phyloP scores from a whole-genome alignment of 352 stramenopile genomes.

The Globisporangium spinosum region DNA sequence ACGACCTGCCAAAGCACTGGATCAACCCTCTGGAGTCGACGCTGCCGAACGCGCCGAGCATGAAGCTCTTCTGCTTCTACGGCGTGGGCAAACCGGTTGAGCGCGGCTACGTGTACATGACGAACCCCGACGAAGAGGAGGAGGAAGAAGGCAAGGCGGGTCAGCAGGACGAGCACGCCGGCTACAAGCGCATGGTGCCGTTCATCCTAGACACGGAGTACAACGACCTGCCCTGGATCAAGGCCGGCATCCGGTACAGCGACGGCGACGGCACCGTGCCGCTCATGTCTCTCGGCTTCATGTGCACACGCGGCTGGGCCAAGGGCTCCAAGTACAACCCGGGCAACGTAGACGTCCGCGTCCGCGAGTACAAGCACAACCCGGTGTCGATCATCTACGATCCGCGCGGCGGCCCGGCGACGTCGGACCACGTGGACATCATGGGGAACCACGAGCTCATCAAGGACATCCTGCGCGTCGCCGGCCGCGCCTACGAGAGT shows the following conservation, averaged over 20 bases:
- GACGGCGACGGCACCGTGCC: constrained; percentile 93
- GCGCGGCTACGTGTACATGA: constrained; percentile 73
- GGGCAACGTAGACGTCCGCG: constrained; percentile 75
- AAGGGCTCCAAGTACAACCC: constrained; percentile 82
- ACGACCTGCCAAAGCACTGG: constrained; percentile 71
- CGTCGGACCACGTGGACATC: constrained; percentile 94
- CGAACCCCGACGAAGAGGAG: constrained; percentile 33
- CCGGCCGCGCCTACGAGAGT: constrained; percentile 58
- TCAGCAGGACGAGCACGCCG: constrained; percentile 23
- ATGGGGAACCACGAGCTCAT: constrained; percentile 93
- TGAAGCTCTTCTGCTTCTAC: constrained; percentile 95
- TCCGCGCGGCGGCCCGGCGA: constrained; percentile 61
- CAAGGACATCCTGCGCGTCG: constrained; percentile 62
- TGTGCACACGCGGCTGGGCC: constrained; percentile 89
- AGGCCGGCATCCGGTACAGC: constrained; percentile 76
- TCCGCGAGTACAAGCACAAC: constrained; percentile 73
- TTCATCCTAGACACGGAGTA: constrained; percentile 63
- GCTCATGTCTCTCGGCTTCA: constrained; percentile 92
- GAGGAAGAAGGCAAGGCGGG: constrained; percentile 22
- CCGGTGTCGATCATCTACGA: constrained; percentile 77
- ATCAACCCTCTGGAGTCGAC: constrained; percentile 85
- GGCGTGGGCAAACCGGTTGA: constrained; percentile 89
- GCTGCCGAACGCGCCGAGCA: constrained; percentile 87
- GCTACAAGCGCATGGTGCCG: constrained; percentile 42
- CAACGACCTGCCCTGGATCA: constrained; percentile 65